These are phyloP conservation scores for Candida patagonica DNA, from an alignment of 805 yeast species.

Conservation along the genomic window DNA sequence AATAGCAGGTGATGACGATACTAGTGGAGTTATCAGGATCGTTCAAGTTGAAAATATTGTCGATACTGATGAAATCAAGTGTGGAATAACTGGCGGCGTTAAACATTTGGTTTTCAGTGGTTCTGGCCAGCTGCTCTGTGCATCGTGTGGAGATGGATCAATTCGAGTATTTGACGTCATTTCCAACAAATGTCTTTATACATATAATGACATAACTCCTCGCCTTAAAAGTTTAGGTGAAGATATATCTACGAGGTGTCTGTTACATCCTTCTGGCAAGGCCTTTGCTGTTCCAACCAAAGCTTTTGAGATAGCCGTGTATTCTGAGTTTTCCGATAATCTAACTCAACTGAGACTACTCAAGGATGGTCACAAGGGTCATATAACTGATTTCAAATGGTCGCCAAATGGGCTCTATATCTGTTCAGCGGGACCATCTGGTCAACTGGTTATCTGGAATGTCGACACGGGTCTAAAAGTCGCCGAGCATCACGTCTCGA, in stretches of 20 bases:
- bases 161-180: slow-evolving; percentile 25
- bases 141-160: slow-evolving; percentile 27
- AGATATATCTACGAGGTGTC: slow-evolving; percentile 43
- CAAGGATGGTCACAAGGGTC: slow-evolving; percentile 15
- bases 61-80: slow-evolving; percentile 27
- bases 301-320: slow-evolving; percentile 24
- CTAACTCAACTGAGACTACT: slow-evolving; percentile 15
- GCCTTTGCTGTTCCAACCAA: slow-evolving; percentile 58
- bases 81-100: slow-evolving; percentile 33
- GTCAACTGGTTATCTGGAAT: slow-evolving; percentile 49
- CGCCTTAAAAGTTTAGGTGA: slow-evolving; percentile 27
- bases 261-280: slow-evolving; percentile 58
- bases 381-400: slow-evolving; percentile 45
- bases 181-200: slow-evolving; percentile 15
- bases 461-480: slow-evolving; percentile 28
- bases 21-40: slow-evolving; percentile 19
- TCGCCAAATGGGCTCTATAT: slow-evolving; percentile 53
- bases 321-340: slow-evolving; percentile 18
- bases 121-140: slow-evolving; percentile 21
- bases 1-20: slow-evolving; percentile 27
- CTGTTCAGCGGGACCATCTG: slow-evolving; percentile 50
- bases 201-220: slow-evolving; percentile 21
- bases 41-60: slow-evolving; percentile 28
- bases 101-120: slow-evolving; percentile 38
- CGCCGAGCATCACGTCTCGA: slow-evolving; percentile 19